Evolutionary conservation across 177 flowering plant species (phyloP).

Genomic region (Telopea speciosissima): DNA sequence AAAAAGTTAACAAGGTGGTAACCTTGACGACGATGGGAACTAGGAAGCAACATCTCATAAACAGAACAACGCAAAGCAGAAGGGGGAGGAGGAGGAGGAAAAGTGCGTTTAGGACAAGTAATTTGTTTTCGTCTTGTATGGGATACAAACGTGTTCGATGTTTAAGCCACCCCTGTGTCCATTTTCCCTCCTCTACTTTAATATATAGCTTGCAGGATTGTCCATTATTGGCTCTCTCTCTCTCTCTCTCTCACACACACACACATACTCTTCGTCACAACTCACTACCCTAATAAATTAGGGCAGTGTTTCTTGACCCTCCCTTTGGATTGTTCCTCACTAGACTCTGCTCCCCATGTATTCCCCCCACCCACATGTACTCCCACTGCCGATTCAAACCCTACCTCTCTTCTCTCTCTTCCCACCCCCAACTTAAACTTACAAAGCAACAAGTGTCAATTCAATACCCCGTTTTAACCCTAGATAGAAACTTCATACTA

Average conservation of each 20-base stretch:
- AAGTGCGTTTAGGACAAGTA: constrained; percentile 9
- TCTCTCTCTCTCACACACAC: no score
- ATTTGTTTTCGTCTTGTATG: constrained; percentile 31
- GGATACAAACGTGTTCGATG: not conserved
- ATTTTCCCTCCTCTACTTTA: not conserved
- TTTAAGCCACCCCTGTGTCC: constrained; percentile 1
- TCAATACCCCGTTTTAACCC: no score
- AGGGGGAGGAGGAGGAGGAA: not conserved
- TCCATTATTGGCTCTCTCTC: no score
- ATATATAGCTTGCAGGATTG: not conserved
- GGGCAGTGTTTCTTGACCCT: not conserved
- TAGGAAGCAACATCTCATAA: no score
- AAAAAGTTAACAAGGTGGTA: no score
- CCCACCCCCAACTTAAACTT: not conserved
- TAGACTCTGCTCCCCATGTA: not conserved
- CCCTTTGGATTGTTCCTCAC: not conserved
- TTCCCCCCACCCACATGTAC: not conserved
- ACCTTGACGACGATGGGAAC: no score
- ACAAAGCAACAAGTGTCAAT: no score
- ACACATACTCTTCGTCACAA: not conserved
- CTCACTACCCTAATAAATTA: not conserved
- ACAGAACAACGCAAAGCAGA: no score
- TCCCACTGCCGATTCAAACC: not conserved
- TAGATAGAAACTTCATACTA: no score
- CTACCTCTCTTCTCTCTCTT: not conserved